Base-by-base conservation (phyloP, 2,329 filamentous ascomycete genomes). In the Cadophora sp. region DNA sequence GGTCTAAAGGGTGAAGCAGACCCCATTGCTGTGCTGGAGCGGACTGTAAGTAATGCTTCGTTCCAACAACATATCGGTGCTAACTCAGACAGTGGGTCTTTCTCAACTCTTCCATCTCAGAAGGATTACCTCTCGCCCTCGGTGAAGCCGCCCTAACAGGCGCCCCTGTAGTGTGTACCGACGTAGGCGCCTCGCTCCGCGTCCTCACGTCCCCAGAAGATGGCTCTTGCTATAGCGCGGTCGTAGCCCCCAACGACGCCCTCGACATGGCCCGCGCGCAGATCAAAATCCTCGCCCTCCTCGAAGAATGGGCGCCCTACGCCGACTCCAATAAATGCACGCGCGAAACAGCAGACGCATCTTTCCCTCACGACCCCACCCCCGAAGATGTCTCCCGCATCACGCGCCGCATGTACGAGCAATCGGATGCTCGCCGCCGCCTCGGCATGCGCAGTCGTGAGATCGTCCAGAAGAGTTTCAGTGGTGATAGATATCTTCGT, bases 211-310 rank as follows among this genome's bases (percentile, higher is more conserved):
- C 86, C 69, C 84, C 83, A 0, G 81, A 83, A 55, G 80, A 81
- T 61, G 81, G 79, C 31, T 74, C 73, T 71, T 80, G 83, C 8
- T 90, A 87, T 79, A 87, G 86, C 69, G 87, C 87, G 66, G 85
- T 90, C 8, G 87, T 90, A 2, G 86, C 87, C 14, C 88, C 87
- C 1, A 90, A 90, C 71, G 88, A 90, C 75, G 83, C 87, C 3
- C 82, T 83, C 46, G 84, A 85, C 5, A 81, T 90, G 2, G 88
- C 87, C 1, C 81, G 84, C 27, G 88, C 88, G 0, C 88, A 90
- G 73, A 85, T 90, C 71, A 85, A 85, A 64, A 82, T 90, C 70
- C 82, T 90, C 22, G 86, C 83, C 12, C 84, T 90, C 80, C 79
- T 89, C 1, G 88, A 86, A 2, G 85, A 88, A 73, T 91, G 87